Evolutionary conservation across 768 basidiomycete genomes (phyloP).

Genomic region (Fibroporia radiculosa): DNA sequence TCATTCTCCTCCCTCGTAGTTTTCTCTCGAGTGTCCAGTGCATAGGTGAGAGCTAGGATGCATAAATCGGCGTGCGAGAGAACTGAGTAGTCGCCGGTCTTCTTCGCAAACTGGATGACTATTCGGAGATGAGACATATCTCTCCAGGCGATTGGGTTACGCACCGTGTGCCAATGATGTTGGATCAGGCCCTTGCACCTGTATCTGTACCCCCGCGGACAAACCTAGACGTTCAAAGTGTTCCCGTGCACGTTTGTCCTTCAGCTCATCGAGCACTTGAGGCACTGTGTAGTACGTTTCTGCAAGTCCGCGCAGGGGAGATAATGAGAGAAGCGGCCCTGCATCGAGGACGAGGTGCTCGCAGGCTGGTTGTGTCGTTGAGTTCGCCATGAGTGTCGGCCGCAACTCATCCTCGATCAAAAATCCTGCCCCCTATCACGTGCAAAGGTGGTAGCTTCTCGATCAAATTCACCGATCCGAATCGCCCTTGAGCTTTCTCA

Average conservation of each 20-base stretch:
- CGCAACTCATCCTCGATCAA: constrained; percentile 4
- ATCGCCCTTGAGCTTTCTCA: background rate
- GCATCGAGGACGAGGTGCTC: constrained; percentile 88
- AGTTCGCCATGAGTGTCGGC: constrained; percentile 13
- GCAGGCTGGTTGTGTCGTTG: constrained; percentile 38
- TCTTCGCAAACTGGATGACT: constrained; percentile 91
- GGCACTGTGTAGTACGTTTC: constrained; percentile 82
- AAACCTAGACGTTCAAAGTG: constrained; percentile 77
- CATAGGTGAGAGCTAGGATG: constrained; percentile 82
- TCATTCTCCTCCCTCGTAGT: constrained; percentile 17
- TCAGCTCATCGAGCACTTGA: constrained; percentile 83
- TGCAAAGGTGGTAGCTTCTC: too few species aligned
- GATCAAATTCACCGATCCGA: background rate
- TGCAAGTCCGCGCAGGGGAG: constrained; percentile 85
- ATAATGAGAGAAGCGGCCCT: constrained; percentile 83
- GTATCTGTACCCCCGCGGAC: constrained; percentile 67
- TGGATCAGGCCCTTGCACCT: constrained; percentile 63
- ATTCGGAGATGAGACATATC: constrained; percentile 9
- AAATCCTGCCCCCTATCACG: too few species aligned
- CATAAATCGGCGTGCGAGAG: constrained; percentile 88
- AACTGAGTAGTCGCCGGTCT: constrained; percentile 93
- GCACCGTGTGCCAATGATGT: constrained; percentile 58
- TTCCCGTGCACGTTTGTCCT: constrained; percentile 80
- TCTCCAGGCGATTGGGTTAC: constrained; percentile 11
- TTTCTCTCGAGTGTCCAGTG: constrained; percentile 52